A percentile compares a stretch with the other conserved stretches of the same genome.
Evolutionary conservation across 2,329 filamentous ascomycete genomes (phyloP).

Genomic region (Aspergillus sergii): DNA sequence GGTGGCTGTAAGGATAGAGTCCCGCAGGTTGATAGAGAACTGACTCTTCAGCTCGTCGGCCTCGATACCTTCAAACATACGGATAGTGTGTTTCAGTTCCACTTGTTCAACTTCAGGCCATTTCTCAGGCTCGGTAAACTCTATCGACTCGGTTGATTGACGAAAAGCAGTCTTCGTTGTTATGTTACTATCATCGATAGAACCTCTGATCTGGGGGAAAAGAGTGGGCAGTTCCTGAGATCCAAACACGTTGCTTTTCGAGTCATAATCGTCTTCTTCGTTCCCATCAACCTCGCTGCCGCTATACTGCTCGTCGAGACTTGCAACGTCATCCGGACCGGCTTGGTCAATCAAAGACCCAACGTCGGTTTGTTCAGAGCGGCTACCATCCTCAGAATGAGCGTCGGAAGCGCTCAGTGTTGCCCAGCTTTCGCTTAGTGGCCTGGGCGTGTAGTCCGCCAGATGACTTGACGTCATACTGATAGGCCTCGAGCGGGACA

Average conservation of each 20-base stretch:
- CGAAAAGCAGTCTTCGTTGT: slow-evolving; percentile 38
- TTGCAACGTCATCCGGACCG: slow-evolving; percentile 48
- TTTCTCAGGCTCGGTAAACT: slow-evolving; percentile 45
- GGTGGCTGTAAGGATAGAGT: slow-evolving; percentile 41
- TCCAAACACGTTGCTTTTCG: slow-evolving; percentile 30
- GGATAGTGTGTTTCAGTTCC: slow-evolving; percentile 47
- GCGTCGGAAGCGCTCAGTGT: slow-evolving; percentile 47
- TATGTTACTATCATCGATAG: slow-evolving; percentile 39
- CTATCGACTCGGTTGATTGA: slow-evolving; percentile 40
- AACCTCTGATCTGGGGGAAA: slow-evolving; percentile 29
- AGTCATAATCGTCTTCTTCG: slow-evolving; percentile 34
- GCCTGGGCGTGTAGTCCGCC: slow-evolving; percentile 30
- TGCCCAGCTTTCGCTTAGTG: slow-evolving; percentile 51
- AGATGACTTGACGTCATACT: slow-evolving; percentile 41
- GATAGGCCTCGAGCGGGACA: slow-evolving; percentile 45
- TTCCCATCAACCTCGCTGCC: slow-evolving; percentile 38
- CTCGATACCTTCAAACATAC: slow-evolving; percentile 36
- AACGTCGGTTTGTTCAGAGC: slow-evolving; percentile 47
- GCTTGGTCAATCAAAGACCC: slow-evolving; percentile 47
- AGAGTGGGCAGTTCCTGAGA: slow-evolving; percentile 34
- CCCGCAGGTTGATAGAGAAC: slow-evolving; percentile 29
- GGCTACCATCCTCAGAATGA: slow-evolving; percentile 48
- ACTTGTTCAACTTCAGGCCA: slow-evolving; percentile 44
- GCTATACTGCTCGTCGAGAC: slow-evolving; percentile 43
- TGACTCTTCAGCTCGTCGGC: slow-evolving; percentile 31